Conservation (phyloP, 805 yeast species). For the Wickerhamiella spandovensis region DNA sequence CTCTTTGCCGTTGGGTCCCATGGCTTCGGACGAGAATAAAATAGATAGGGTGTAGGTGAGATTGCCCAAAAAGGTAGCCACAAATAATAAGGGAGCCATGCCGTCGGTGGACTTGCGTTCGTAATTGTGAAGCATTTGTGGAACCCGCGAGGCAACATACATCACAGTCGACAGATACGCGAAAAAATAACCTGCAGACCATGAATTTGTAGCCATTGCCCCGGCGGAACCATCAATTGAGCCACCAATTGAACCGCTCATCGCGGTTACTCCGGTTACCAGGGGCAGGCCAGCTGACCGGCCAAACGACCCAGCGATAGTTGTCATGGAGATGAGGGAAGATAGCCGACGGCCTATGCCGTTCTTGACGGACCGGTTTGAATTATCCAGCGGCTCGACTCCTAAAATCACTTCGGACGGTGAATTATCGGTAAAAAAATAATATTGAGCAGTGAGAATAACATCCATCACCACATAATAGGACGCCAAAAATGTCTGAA, state of each 20-base stretch:
- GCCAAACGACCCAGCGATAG: constrained; percentile 5
- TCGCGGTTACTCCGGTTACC: not conserved
- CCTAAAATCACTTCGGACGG: constrained; percentile 19
- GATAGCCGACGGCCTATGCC: not conserved
- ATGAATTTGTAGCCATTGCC: not conserved
- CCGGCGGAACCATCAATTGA: not conserved
- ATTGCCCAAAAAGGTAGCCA: constrained; percentile 69
- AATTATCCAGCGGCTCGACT: constrained; percentile 3
- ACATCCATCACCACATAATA: constrained; percentile 66
- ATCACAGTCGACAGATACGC: constrained; percentile 74
- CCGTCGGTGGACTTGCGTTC: constrained; percentile 75
- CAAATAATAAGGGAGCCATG: constrained; percentile 64
- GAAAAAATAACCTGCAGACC: constrained; percentile 29
- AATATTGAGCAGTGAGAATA: constrained; percentile 54
- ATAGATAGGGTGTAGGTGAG: constrained; percentile 65
- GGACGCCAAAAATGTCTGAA: constrained; percentile 57
- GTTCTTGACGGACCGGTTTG: constrained; percentile 2
- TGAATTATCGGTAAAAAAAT: constrained; percentile 36
- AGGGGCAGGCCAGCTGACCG: not conserved
- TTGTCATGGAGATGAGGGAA: not conserved
- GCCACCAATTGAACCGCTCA: not conserved
- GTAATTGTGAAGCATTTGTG: constrained; percentile 71
- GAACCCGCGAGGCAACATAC: constrained; percentile 68
- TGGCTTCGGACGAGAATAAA: constrained; percentile 37
- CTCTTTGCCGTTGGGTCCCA: constrained; percentile 29